Evolutionary conservation across 2,329 filamentous ascomycete genomes (phyloP), one percentile per base, ranked within the genome.

Genomic region (Aureobasidium sp.): DNA sequence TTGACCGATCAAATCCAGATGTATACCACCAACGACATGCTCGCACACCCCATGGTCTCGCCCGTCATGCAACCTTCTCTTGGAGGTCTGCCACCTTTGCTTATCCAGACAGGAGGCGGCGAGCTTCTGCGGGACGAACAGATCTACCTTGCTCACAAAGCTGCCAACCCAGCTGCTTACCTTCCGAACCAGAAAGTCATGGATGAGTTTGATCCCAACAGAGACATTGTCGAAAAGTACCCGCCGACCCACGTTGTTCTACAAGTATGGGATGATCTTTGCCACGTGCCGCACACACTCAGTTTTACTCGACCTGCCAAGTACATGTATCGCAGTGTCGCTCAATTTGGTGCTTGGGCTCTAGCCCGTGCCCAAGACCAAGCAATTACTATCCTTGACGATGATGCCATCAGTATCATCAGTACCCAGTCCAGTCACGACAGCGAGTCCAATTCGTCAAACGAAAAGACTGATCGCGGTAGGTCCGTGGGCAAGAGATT

Each of bases 221-320:
- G 75, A 29, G 64, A 68, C 10, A 70, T 67, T 11, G 63, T 93
- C 14, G 72, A 76, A 30, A 82, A 78, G 57, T 94, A 88, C 68
- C 81, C 82, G 54, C 88, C 90, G 0, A 98, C 93, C 0, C 81
- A 95, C 61, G 91, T 97, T 0, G 90, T 96, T 65, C 77, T 98
- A 2, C 93, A 97, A 66, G 85, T 97, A 1, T 97, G 91, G 90
- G 91, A 97, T 55, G 87, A 95, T 62, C 74, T 97, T 2, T 97
- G 93, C 63, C 91, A 97, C 65, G 90, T 95, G 5, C 84, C 86
- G 0, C 88, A 91, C 1, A 96, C 90, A 0, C 76, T 97, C n/a
- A 95, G 88, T 62, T 97, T 95, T 67, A 97, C 91, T 0, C 80
- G 85, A n/a, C 93, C 93, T 0, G 93, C 91, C 40, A 97, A 97